A percentile compares a stretch with the other conserved stretches of the same genome.
Conservation (phyloP, 2,329 filamentous ascomycete genomes). For the Fusarium coicis region DNA sequence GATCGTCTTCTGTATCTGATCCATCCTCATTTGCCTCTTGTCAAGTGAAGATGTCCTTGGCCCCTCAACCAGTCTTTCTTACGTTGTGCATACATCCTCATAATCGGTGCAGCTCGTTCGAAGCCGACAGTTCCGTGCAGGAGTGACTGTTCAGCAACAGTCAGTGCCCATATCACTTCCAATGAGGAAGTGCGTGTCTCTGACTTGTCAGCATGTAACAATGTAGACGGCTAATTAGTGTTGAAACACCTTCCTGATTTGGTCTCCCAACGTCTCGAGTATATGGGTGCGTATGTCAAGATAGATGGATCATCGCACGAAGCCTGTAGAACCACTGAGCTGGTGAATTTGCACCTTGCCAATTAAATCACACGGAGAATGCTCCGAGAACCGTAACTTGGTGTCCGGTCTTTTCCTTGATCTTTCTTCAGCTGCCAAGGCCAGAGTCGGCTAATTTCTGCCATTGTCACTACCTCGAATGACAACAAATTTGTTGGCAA, state of each 20-base stretch:
- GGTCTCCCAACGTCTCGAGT: background rate
- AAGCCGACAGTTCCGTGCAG: background rate
- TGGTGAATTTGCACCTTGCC: too few relatives aligned
- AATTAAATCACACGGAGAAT: background rate
- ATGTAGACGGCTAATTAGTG: too few relatives aligned
- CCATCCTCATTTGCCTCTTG: too few relatives aligned
- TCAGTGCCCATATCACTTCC: too few relatives aligned
- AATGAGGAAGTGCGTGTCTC: background rate
- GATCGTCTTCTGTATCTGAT: background rate
- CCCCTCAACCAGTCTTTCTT: background rate
- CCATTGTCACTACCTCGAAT: background rate
- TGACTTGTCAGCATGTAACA: background rate
- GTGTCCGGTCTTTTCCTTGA: too few relatives aligned
- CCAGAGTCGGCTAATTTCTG: background rate
- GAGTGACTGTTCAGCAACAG: too few relatives aligned
- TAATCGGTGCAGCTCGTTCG: background rate
- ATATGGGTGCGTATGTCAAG: background rate
- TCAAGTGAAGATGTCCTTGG: accelerated
- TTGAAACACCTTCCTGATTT: background rate
- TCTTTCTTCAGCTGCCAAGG: too few relatives aligned
- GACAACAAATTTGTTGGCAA: background rate
- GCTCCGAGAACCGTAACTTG: too few relatives aligned
- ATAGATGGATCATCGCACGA: too few relatives aligned
- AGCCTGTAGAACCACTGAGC: background rate
- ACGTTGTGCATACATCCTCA: background rate